Evolutionary conservation across 140 eudicot species (phyloP).

Genomic region (Anethum foeniculum): DNA sequence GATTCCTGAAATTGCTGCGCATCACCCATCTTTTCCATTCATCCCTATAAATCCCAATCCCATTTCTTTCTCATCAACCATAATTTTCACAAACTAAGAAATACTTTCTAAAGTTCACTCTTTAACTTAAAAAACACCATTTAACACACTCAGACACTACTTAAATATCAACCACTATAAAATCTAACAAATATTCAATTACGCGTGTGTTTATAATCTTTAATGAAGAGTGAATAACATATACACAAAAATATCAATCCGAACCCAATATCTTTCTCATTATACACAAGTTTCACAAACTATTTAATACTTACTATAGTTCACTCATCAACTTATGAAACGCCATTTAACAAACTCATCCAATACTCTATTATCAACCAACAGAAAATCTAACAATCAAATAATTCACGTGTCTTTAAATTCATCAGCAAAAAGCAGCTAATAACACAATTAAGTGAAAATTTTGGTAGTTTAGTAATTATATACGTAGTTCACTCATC

Average conservation of each 20-base stretch:
- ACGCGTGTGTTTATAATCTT: neutral
- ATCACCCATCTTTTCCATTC: conserved; percentile 96
- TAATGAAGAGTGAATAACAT: neutral
- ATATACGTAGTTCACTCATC: neutral
- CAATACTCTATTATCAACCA: neutral
- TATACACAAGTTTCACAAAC: conserved; percentile 15
- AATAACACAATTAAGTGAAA: too few relatives aligned
- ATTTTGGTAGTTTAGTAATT: too few relatives aligned
- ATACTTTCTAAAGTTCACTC: conserved; percentile 14
- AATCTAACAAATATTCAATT: neutral
- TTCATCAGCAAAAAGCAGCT: neutral
- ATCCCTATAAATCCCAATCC: conserved; percentile 74
- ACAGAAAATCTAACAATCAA: neutral
- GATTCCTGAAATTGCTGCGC: conserved; percentile 38
- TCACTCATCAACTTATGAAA: conserved; percentile 8
- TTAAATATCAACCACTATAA: neutral
- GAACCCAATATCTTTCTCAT: conserved; percentile 35
- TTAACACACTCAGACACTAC: conserved; percentile 5
- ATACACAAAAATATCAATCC: conserved; percentile 32
- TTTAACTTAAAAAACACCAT: neutral
- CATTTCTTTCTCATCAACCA: conserved; percentile 28
- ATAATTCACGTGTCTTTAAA: neutral
- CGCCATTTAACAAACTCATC: conserved; percentile 7
- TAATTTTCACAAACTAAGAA: conserved; percentile 9
- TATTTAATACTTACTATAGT: conserved; percentile 1